Percentiles rank a stretch among this genome's conserved stretches.
Evolutionary conservation across 164 flowering plant genomes (phyloP).

Genomic region (Saururus chinensis): DNA sequence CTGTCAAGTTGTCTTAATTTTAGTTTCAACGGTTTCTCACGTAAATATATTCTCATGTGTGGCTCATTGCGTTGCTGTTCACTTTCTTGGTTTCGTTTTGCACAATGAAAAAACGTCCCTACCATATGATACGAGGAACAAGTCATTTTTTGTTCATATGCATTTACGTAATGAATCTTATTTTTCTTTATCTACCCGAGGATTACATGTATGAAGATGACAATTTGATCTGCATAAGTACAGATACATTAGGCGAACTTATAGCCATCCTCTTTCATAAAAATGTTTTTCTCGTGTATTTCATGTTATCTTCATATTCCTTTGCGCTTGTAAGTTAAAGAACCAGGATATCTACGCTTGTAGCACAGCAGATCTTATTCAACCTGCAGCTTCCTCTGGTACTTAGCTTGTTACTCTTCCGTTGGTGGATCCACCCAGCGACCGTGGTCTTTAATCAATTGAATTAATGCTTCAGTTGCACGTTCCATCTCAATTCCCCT

Average conservation of each 20-base stretch:
- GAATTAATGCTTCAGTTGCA: constrained; percentile 91
- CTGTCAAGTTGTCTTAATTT: too few relatives aligned
- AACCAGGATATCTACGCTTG: too few relatives aligned
- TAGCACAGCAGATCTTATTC: too few relatives aligned
- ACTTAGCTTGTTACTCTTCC: constrained; percentile 35
- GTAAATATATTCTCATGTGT: too few relatives aligned
- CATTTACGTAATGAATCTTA: not conserved
- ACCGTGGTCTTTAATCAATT: constrained; percentile 87
- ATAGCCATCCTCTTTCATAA: not conserved
- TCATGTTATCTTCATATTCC: not conserved
- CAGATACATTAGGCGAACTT: not conserved
- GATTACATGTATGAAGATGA: not conserved
- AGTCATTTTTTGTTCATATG: not conserved
- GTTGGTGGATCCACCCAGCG: constrained; percentile 94
- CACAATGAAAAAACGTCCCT: too few relatives aligned
- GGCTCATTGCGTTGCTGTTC: too few relatives aligned
- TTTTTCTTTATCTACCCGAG: not conserved
- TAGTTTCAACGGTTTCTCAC: too few relatives aligned
- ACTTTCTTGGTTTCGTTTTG: too few relatives aligned
- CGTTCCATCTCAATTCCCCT: constrained; percentile 79
- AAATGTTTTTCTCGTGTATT: not conserved
- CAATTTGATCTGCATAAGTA: not conserved
- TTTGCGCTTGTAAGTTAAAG: not conserved
- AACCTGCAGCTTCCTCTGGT: not conserved
- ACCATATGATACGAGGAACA: too few relatives aligned